These are phyloP conservation scores for Aspergillus sclerotiicarbonarius DNA, from an alignment of 495 filamentous ascomycete species.

Conservation along the genomic window DNA sequence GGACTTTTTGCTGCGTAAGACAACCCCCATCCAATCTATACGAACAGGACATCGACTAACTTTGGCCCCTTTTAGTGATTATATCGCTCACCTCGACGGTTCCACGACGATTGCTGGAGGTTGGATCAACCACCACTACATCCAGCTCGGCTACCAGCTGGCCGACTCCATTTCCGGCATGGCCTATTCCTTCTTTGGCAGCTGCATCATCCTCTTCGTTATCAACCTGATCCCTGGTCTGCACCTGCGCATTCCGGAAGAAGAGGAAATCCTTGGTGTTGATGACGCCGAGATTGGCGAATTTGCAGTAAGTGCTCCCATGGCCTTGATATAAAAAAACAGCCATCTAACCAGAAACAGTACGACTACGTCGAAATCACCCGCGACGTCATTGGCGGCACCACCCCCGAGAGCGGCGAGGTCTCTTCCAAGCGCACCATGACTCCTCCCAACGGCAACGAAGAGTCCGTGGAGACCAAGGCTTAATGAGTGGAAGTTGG, in stretches of 20 bases:
- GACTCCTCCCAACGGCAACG: constrained; percentile 24
- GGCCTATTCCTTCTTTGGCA: constrained; percentile 82
- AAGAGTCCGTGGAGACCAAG: constrained; percentile 30
- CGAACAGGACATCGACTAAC: constrained; percentile 14
- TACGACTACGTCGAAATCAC: constrained; percentile 97
- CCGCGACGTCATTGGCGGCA: constrained; percentile 72
- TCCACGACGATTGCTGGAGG: constrained; percentile 69
- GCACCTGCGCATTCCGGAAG: constrained; percentile 74
- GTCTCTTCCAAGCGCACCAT: constrained; percentile 34
- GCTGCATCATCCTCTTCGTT: constrained; percentile 81
- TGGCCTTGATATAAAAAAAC: neutral
- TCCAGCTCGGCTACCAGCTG: constrained; percentile 85
- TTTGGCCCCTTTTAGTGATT: constrained; percentile 53
- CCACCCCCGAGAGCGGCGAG: constrained; percentile 38
- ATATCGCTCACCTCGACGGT: constrained; percentile 88
- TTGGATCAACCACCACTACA: constrained; percentile 88
- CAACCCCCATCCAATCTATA: neutral
- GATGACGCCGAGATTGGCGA: constrained; percentile 96
- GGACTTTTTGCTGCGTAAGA: constrained; percentile 87
- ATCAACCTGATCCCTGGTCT: constrained; percentile 86
- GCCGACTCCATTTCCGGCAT: constrained; percentile 83
- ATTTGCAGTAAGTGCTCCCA: constrained; percentile 68
- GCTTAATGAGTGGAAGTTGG: constrained; percentile 18
- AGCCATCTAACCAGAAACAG: constrained; percentile 22
- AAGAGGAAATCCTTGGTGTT: constrained; percentile 87